These are phyloP conservation scores for Macrophomina tecta DNA, from an alignment of 2,329 filamentous ascomycete genomes.

Conservation along the genomic window DNA sequence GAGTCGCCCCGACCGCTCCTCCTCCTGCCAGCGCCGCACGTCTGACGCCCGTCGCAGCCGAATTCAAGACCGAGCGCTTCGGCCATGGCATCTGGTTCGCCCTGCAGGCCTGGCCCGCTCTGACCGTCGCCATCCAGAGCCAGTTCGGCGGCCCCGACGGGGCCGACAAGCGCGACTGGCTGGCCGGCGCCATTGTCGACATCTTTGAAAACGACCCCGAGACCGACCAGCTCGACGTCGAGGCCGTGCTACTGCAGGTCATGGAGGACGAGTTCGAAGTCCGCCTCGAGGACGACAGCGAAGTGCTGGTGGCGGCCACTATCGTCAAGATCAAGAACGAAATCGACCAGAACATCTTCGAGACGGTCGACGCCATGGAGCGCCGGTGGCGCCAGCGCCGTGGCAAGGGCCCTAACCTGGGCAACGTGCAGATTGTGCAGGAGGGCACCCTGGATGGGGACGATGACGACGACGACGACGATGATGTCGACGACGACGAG, in stretches of 20 bases:
- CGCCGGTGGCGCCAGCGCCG: slow-evolving; percentile 67
- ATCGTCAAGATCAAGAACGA: slow-evolving; percentile 73
- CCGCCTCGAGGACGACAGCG: slow-evolving; percentile 87
- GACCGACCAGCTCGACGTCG: slow-evolving; percentile 78
- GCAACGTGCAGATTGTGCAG: slow-evolving; percentile 58
- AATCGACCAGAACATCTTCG: slow-evolving; percentile 66
- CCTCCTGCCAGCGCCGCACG: background rate
- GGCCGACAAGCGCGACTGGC: slow-evolving; percentile 92
- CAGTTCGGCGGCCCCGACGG: slow-evolving; percentile 86
- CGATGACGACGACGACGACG: slow-evolving; percentile 58
- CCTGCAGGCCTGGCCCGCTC: slow-evolving; percentile 85
- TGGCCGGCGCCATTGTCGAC: slow-evolving; percentile 85
- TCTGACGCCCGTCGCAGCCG: slow-evolving; percentile 26
- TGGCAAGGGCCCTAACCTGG: slow-evolving; percentile 60
- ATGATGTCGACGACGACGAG: slow-evolving; percentile 46
- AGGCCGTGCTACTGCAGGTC: slow-evolving; percentile 83
- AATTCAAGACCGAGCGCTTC: slow-evolving; percentile 50
- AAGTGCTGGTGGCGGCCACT: slow-evolving; percentile 72
- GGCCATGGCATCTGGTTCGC: slow-evolving; percentile 86
- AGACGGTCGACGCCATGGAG: slow-evolving; percentile 68
- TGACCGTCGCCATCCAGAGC: slow-evolving; percentile 85
- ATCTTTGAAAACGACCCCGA: slow-evolving; percentile 66
- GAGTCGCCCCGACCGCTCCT: slow-evolving; percentile 16
- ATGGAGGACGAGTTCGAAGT: slow-evolving; percentile 97
- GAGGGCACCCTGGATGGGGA: slow-evolving; percentile 57